Percentiles rank a stretch among this genome's conserved stretches.
Conservation (phyloP, 2,329 filamentous ascomycete species). For the Neopestalotiopsis sp. region DNA sequence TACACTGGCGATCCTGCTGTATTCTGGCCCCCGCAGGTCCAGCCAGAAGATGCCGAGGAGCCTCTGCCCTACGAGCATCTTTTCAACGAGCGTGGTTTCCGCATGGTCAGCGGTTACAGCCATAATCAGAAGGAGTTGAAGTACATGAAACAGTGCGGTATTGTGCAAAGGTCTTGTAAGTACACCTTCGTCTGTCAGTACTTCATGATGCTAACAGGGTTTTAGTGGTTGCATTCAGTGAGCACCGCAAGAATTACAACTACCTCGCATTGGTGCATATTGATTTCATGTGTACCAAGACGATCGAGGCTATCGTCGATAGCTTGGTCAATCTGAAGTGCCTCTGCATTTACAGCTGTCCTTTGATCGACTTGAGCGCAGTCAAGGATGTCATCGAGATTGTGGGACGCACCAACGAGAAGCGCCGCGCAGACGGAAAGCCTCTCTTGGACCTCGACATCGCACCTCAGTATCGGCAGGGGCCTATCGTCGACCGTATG, state of each 20-base stretch:
- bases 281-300: conserved; percentile 25
- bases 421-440: conserved; percentile 21
- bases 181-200: not conserved
- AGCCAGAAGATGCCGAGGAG: not conserved
- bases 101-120: not conserved
- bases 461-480: conserved; percentile 15
- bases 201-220: not conserved
- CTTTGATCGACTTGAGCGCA: conserved; percentile 32
- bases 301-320: conserved; percentile 26
- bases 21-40: not conserved
- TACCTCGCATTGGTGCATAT: not conserved
- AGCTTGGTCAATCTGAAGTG: conserved; percentile 25
- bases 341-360: conserved; percentile 34
- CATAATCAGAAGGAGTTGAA: not conserved
- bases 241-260: not conserved
- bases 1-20: not conserved
- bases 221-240: not conserved
- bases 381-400: conserved; percentile 25
- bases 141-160: not conserved
- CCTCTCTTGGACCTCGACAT: conserved; percentile 30
- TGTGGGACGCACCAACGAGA: conserved; percentile 24
- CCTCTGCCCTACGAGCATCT: not conserved
- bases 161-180: not conserved
- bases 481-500: conserved; percentile 21
- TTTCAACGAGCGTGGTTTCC: conserved; percentile 6